These are phyloP conservation scores for Botrytis fragariae DNA, from an alignment of 2,329 filamentous ascomycete species.

Conservation along the genomic window DNA sequence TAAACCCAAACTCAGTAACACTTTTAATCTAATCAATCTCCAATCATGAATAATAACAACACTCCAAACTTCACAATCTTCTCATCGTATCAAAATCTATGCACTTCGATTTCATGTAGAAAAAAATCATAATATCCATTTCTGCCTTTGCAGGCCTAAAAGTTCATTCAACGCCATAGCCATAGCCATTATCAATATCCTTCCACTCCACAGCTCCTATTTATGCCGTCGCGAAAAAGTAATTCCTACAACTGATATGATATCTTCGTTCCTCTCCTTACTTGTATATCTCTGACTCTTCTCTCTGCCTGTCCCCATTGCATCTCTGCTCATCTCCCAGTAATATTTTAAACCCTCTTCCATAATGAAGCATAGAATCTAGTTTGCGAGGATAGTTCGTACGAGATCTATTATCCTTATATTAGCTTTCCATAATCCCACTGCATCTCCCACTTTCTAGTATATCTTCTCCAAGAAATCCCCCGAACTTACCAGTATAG, in stretches of 20 bases:
- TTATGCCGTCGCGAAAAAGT: conserved; percentile 26
- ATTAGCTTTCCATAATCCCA: conserved; percentile 19
- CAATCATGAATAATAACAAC: background rate
- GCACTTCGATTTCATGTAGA: background rate
- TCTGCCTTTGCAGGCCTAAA: conserved; percentile 19
- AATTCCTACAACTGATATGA: conserved; percentile 25
- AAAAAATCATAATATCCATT: conserved; percentile 7
- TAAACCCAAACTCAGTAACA: background rate
- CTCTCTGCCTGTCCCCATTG: background rate
- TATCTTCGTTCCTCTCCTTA: conserved; percentile 22
- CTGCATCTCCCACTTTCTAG: background rate
- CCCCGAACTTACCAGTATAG: conserved; percentile 72
- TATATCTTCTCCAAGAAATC: background rate
- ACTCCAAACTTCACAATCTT: background rate
- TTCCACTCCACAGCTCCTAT: conserved; percentile 25
- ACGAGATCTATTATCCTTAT: conserved; percentile 62
- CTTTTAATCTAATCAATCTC: background rate
- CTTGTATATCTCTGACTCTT: background rate
- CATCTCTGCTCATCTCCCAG: background rate
- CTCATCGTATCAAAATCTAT: background rate
- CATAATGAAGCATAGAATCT: conserved; percentile 35
- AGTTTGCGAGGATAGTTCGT: conserved; percentile 84
- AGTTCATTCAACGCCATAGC: conserved; percentile 23
- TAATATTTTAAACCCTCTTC: background rate
- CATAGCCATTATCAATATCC: conserved; percentile 21